phyloP scores from a whole-genome alignment of 1,284 basidiomycete species.

The Ceratobasidium theobromae region DNA sequence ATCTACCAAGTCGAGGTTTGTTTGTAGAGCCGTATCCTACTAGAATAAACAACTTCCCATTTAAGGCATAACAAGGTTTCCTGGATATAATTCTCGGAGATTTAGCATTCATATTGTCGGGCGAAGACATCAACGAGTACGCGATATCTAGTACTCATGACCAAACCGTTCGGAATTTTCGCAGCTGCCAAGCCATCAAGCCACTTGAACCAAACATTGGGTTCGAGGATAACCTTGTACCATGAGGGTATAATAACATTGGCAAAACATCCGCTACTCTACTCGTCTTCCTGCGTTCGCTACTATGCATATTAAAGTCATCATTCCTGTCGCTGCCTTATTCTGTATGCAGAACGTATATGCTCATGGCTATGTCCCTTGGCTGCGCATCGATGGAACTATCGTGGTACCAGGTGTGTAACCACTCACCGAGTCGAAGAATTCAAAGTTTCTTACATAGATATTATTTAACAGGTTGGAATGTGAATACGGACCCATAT shows the following conservation, averaged over 20 bases:
- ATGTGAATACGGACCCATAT: slow-evolving; percentile 44
- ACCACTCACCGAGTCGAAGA: slow-evolving; percentile 9
- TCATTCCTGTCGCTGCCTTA: background rate
- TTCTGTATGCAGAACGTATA: slow-evolving; percentile 1
- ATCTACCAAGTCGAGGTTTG: background rate
- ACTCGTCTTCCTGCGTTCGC: background rate
- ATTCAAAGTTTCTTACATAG: too few relatives aligned
- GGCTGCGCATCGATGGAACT: slow-evolving; percentile 19
- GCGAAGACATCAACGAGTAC: background rate
- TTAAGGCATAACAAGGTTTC: background rate
- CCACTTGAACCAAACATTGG: background rate
- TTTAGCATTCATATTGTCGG: slow-evolving; percentile 7
- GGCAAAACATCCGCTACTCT: background rate
- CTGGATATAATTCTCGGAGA: slow-evolving; percentile 1
- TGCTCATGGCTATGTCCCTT: slow-evolving; percentile 23
- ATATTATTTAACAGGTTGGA: slow-evolving; percentile 54
- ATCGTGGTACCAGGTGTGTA: slow-evolving; percentile 6
- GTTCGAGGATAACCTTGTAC: too few relatives aligned
- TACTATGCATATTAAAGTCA: slow-evolving; percentile 1
- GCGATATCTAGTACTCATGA: background rate
- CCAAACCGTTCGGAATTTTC: background rate
- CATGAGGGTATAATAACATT: background rate
- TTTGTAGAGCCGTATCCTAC: background rate
- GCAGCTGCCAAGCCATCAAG: background rate
- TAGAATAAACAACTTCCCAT: background rate